A percentile compares a stretch with the other conserved stretches of the same genome.
Conservation (phyloP, 2,329 filamentous ascomycete genomes). For the Xylaria multiplex region DNA sequence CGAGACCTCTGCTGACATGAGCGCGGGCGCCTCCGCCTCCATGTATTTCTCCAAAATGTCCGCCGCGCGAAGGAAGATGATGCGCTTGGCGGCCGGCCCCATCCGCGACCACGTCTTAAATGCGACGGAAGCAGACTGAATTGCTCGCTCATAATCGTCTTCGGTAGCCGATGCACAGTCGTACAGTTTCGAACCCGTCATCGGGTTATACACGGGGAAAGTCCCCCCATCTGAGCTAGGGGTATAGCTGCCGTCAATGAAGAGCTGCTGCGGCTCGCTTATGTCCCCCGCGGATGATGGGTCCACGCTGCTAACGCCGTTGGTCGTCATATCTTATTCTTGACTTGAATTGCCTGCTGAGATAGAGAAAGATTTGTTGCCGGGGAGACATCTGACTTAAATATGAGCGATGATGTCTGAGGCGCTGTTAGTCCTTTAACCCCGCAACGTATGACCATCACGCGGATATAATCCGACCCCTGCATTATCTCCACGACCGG, state of each 20-base stretch:
- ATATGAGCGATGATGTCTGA: not conserved
- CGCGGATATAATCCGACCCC: conserved; percentile 21
- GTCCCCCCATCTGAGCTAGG: conserved; percentile 30
- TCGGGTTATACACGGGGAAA: conserved; percentile 35
- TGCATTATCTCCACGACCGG: conserved; percentile 5
- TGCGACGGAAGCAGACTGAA: conserved; percentile 29
- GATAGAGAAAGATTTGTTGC: too few relatives aligned
- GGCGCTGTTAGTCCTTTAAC: not conserved
- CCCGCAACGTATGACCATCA: conserved; percentile 14
- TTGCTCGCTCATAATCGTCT: conserved; percentile 33
- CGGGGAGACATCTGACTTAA: too few relatives aligned
- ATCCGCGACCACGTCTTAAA: conserved; percentile 34
- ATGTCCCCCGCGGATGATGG: conserved; percentile 5
- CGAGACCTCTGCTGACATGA: conserved; percentile 65
- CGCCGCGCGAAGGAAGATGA: conserved; percentile 75
- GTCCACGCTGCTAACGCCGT: not conserved
- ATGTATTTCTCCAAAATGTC: conserved; percentile 67
- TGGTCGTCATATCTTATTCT: conserved; percentile 8
- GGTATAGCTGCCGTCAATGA: conserved; percentile 23
- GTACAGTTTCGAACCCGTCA: conserved; percentile 34
- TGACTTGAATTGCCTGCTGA: not conserved
- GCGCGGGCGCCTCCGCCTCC: conserved; percentile 67
- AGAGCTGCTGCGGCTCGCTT: conserved; percentile 32
- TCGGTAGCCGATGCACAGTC: conserved; percentile 33
- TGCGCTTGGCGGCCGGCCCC: conserved; percentile 64